A percentile compares a stretch with the other conserved stretches of the same genome.
Evolutionary conservation across 805 yeast genomes (phyloP).

Genomic region (Groenewaldozyma tartarivorans): DNA sequence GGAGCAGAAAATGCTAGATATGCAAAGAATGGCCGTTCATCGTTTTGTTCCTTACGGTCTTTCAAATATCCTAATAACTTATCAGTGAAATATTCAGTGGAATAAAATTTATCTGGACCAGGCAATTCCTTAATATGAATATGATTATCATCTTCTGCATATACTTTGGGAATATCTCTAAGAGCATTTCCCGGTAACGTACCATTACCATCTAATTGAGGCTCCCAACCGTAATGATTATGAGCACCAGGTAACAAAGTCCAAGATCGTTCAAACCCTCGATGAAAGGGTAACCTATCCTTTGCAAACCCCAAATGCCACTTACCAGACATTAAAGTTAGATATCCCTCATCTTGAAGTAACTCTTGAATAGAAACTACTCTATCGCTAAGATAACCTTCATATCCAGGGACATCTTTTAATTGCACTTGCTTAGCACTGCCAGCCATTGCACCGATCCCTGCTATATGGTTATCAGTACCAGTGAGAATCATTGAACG

Average conservation of each 20-base stretch:
- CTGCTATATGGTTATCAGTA: constrained; percentile 53
- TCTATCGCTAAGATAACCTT: constrained; percentile 41
- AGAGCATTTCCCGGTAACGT: constrained; percentile 10
- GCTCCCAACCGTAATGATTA: constrained; percentile 41
- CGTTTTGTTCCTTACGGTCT: constrained; percentile 4
- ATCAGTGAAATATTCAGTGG: constrained; percentile 36
- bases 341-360: constrained; percentile 39
- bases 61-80: constrained; percentile 32
- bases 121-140: too few species aligned
- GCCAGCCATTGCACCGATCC: constrained; percentile 50
- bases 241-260: constrained; percentile 48
- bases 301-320: constrained; percentile 48
- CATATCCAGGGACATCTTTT: constrained; percentile 43
- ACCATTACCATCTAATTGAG: constrained; percentile 12
- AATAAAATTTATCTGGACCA: constrained; percentile 40
- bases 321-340: constrained; percentile 46
- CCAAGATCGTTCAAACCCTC: constrained; percentile 44
- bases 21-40: constrained; percentile 40
- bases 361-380: constrained; percentile 48
- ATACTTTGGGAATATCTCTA: constrained; percentile 23
- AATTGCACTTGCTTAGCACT: constrained; percentile 33
- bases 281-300: constrained; percentile 39
- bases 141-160: constrained; percentile 31
- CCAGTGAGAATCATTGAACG: constrained; percentile 53
- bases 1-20: constrained; percentile 52